Evolutionary conservation across 2,329 filamentous ascomycete species (phyloP).

Genomic region (Ceratocystis albifundus): DNA sequence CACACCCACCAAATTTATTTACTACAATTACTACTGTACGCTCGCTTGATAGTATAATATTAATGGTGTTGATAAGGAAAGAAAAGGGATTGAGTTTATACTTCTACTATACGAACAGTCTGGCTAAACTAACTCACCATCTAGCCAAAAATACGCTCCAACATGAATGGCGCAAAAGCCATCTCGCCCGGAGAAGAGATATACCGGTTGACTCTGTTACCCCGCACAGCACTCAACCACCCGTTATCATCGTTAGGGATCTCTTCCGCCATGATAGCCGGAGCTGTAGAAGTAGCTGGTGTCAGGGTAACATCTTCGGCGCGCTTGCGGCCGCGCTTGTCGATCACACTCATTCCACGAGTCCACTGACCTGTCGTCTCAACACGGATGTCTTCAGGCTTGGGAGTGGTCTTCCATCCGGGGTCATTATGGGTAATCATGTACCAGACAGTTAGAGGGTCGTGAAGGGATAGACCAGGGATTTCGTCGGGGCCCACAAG

Average conservation of each 20-base stretch:
- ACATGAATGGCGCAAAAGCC: slow-evolving; percentile 52
- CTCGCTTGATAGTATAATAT: background rate
- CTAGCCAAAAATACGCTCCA: slow-evolving; percentile 53
- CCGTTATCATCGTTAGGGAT: slow-evolving; percentile 58
- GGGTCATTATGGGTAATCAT: slow-evolving; percentile 50
- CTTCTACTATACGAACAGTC: background rate
- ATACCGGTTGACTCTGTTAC: slow-evolving; percentile 71
- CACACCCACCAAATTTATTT: background rate
- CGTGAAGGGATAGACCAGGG: slow-evolving; percentile 57
- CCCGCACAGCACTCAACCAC: slow-evolving; percentile 63
- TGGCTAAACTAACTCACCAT: background rate
- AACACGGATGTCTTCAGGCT: slow-evolving; percentile 71
- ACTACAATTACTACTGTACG: background rate
- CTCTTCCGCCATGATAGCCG: slow-evolving; percentile 35
- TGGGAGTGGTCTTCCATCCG: slow-evolving; percentile 44
- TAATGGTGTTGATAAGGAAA: slow-evolving; percentile 6
- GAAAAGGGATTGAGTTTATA: background rate
- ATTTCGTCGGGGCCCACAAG: slow-evolving; percentile 48
- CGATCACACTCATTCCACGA: slow-evolving; percentile 76
- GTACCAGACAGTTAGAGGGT: slow-evolving; percentile 71
- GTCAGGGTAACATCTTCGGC: slow-evolving; percentile 34
- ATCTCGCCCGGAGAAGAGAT: slow-evolving; percentile 56
- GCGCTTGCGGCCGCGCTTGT: slow-evolving; percentile 53
- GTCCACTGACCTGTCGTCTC: slow-evolving; percentile 94
- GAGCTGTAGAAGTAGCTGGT: slow-evolving; percentile 33